Evolutionary conservation across 805 yeast genomes (phyloP).

Genomic region (Barnettozyma vustinii): DNA sequence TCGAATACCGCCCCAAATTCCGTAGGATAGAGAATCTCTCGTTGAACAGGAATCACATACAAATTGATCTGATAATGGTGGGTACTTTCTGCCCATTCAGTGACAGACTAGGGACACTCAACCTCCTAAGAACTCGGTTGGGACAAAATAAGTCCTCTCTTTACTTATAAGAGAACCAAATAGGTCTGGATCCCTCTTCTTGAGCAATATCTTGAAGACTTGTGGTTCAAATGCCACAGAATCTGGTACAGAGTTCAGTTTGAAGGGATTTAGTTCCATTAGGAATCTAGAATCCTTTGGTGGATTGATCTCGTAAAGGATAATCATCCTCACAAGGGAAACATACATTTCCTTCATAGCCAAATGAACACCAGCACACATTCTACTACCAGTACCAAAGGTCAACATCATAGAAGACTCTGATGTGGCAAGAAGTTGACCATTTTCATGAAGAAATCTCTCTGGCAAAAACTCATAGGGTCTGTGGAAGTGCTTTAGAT

Average conservation of each 20-base stretch:
- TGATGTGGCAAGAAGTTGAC: conserved; percentile 9
- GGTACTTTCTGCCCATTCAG: too few species aligned
- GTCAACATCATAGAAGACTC: conserved; percentile 35
- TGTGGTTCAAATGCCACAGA: conserved; percentile 63
- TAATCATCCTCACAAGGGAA: conserved; percentile 45
- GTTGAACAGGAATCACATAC: too few species aligned
- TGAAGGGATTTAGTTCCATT: conserved; percentile 49
- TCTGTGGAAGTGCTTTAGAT: conserved; percentile 33
- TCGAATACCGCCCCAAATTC: too few species aligned
- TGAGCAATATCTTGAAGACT: conserved; percentile 32
- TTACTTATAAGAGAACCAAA: conserved; percentile 7
- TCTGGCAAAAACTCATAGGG: conserved; percentile 49
- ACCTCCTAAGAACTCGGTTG: not conserved
- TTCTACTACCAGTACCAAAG: conserved; percentile 68
- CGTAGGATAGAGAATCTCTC: too few species aligned
- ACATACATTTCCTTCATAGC: conserved; percentile 64
- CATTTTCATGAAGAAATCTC: conserved; percentile 40
- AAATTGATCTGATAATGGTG: not conserved
- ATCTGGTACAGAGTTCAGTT: conserved; percentile 44
- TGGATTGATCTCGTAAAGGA: conserved; percentile 43
- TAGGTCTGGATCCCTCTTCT: conserved; percentile 24
- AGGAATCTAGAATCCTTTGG: conserved; percentile 29
- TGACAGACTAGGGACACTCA: too few species aligned
- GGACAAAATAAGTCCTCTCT: not conserved
- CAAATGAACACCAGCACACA: conserved; percentile 64